phyloP scores from a whole-genome alignment of 495 filamentous ascomycete genomes.

The Hypoxylon trugodes region DNA sequence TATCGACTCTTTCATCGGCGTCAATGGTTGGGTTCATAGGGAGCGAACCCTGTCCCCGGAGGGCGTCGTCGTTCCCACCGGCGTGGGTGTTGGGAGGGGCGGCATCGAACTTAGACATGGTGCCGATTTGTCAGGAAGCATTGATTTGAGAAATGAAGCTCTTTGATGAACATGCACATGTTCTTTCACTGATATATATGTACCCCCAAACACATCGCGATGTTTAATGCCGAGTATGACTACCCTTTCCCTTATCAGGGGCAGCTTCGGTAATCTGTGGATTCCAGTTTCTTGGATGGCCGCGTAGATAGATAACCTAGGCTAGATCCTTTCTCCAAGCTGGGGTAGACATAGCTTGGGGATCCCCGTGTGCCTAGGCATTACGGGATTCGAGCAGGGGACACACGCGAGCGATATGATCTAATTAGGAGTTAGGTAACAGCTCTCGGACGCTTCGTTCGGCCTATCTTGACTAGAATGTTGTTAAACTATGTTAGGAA shows the following conservation, averaged over 20 bases:
- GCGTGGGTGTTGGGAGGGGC: conserved; percentile 34
- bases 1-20: conserved; percentile 30
- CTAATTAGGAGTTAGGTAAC: not conserved
- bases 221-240: conserved; percentile 11
- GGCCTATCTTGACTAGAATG: not conserved
- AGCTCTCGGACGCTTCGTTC: not conserved
- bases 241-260: conserved; percentile 20
- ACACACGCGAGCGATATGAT: not conserved
- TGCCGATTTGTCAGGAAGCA: not conserved
- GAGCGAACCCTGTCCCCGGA: conserved; percentile 27
- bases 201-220: conserved; percentile 18
- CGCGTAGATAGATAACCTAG: conserved; percentile 22
- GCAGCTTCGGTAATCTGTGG: conserved; percentile 27
- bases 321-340: conserved; percentile 12
- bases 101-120: conserved; percentile 38
- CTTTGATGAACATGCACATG: not conserved
- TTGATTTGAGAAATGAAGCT: not conserved
- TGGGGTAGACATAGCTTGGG: conserved; percentile 28
- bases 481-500: conserved; percentile 15
- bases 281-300: conserved; percentile 2
- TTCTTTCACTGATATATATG: conserved; percentile 22
- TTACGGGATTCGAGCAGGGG: conserved; percentile 13
- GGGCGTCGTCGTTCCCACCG: conserved; percentile 29
- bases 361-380: conserved; percentile 12
- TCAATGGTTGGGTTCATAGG: conserved; percentile 28